Evolutionary conservation across 345 rosid species (phyloP), one percentile per base, ranked within the genome.

Genomic region (Microthlaspi erraticum): DNA sequence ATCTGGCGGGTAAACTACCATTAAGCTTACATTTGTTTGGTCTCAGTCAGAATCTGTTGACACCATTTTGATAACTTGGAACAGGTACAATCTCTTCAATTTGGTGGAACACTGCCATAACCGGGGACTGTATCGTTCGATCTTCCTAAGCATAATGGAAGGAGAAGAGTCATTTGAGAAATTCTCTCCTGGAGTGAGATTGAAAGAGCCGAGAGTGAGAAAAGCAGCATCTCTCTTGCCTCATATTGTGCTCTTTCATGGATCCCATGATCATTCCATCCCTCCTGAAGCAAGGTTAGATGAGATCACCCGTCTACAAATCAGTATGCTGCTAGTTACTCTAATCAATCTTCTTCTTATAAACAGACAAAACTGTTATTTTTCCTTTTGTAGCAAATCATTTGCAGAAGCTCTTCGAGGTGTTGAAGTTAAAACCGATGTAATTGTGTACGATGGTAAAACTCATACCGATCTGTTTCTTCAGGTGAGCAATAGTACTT

Each of bases 101-200:
- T 73, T 91, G 57, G 93, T 87, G 2, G 90, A 89, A 68, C 88
- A 88, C 82, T 94, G 81, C 80, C 88, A 94, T 61, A 84, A 80
- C 18, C 87, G 96, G 32, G 99, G 99, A 44, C 82, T 94, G 34
- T 83, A 91, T 72, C 89, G 93, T 50, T 89, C 99, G 49, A 74
- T 91, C 50, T 94, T 94, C 68, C 66, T 89, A 68, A 86, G 97
- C 83, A 88, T 94, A 70, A 94, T 94, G 99, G 99, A 91, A 78
- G 99, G 99, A 63, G 91, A 89, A 83, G 81, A 88, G 65, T 94
- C 96, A 33, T 76, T 94, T 34, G 66, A 74, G 80, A 73, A 63
- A 71, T 91, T 85, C 81, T 94, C 99, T 54, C 96, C 99, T 0
- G 95, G 86, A 76, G 84, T 85, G 34, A 79, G 84, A 77, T 69